Evolutionary conservation across 257 asterid genomes (phyloP), one percentile per base, ranked within the genome.

Genomic region (Linderniella brevidens): DNA sequence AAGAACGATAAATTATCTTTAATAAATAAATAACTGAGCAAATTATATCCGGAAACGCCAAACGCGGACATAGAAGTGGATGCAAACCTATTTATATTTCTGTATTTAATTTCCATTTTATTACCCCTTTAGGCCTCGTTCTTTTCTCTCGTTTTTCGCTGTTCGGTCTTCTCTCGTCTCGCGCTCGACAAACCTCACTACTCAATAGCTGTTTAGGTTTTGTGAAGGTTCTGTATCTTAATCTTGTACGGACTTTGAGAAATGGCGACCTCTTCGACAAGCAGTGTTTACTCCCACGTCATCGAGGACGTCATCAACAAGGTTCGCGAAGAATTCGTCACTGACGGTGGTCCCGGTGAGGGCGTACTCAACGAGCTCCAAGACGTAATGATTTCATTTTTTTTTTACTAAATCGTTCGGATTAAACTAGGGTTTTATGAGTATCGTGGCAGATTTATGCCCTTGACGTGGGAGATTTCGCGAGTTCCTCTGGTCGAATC

Each of bases 271-370:
- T 65, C 86, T 10, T 57, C 74, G 55, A 87, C 97, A 43, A 83
- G 92, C 67, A 74, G 55, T 59, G 82, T 87, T 19, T 87, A 87
- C 61, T 54, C 73, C 65, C 76, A 76, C 37, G 95, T 87, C 55
- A 87, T 87, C 58, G 97, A 83, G 54, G 97, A 87, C 64, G 97
- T 83, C 49, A 74, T 87, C 72, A 80, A 54, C 75, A 87, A 87
- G 72, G 80, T 78, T 56, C 93, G 92, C 56, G 92, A 75, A 0
- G 93, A 85, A 74, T 78, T 80, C 66, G 55, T 59, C 73, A 58
- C 61, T 53, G 74, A 75, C 50, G 82, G 83, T 36, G 97, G 95
- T n/a, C 92, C 97, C 2, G 95, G 95, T 13, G 97, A 83, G 53
- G 58, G 54, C 55, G 82, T 80, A 50, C 95, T 87, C 58, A 69